Evolutionary conservation across 2,329 filamentous ascomycete species (phyloP), one percentile per base, ranked within the genome.

Genomic region (Fusarium abutilonis): DNA sequence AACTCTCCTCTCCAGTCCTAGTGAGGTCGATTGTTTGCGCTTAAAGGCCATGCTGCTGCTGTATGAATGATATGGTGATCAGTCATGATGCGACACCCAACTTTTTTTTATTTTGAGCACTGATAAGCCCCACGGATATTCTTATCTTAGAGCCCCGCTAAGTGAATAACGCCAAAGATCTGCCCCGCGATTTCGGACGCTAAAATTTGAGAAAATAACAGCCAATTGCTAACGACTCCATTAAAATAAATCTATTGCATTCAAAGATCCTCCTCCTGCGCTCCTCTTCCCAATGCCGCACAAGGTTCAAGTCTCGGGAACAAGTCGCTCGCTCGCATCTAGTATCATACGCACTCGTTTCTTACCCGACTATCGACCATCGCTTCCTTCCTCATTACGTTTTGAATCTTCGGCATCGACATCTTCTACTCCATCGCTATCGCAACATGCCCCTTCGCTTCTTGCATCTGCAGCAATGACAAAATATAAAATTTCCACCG

Each of bases 1-100:
- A 1, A 83, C 80, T 38, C 79, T 75, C 52, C 79, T 74, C 57
- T 79, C 76, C 2, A 81, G 69, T 10, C 73, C 75, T 7, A 70
- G 36, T 1, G 72, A 70, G 4, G 55, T 54, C 2, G 75, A 73
- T 4, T 73, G 49, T 66, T 80, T 83, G 36, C 83, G 76, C 56
- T 77, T 76, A 0, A 72, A 60, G 1, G 74, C 64, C 78, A 80
- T 79, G 21, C 19, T 51, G 26, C 14, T 52, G 35, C 26, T 46
- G 28, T 34, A 19, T 21, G 49, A 15, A 11, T 54, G 39, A 52
- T 6, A 52, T 6, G 21, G 11, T 45, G n/a, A 11, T 31, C 23
- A 9, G 31, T 44, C 45, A 21, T 34, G 17, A 40, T 23, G 32
- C 28, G 36, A 31, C 10, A n/a, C 32, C 38, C 31, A 51, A 55